These are phyloP conservation scores for Zalerion maritima DNA, from an alignment of 495 filamentous ascomycete genomes.

Conservation along the genomic window DNA sequence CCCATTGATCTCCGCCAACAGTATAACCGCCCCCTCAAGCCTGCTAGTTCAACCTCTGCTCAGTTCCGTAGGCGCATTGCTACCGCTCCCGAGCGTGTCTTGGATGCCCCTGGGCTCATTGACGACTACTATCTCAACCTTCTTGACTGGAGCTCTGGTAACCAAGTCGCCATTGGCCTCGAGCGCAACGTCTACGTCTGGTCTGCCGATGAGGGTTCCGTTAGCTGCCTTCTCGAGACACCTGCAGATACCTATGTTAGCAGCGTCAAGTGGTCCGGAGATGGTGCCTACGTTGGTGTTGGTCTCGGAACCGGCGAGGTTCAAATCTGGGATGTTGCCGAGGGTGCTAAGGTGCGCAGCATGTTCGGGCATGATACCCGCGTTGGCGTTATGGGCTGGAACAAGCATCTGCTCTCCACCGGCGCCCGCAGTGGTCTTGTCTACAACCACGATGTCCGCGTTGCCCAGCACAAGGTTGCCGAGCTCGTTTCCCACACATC, in stretches of 20 bases:
- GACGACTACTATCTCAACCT: slow-evolving; percentile 99
- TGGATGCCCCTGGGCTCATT: slow-evolving; percentile 91
- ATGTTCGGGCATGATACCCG: slow-evolving; percentile 97
- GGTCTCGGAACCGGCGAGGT: slow-evolving; percentile 91
- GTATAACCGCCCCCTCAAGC: slow-evolving; percentile 91
- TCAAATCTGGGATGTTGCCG: slow-evolving; percentile 98
- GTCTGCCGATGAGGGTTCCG: slow-evolving; percentile 89
- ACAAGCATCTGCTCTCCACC: slow-evolving; percentile 90
- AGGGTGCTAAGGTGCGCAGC: slow-evolving; percentile 85
- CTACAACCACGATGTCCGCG: slow-evolving; percentile 96
- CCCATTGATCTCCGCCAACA: slow-evolving; percentile 94
- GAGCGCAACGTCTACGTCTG: slow-evolving; percentile 96
- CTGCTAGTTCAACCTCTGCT: slow-evolving; percentile 52
- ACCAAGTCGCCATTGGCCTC: slow-evolving; percentile 95
- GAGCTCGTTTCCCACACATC: slow-evolving; percentile 93
- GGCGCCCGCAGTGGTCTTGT: slow-evolving; percentile 90
- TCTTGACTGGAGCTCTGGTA: slow-evolving; percentile 91
- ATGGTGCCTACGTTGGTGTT: slow-evolving; percentile 92
- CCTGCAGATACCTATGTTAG: slow-evolving; percentile 85
- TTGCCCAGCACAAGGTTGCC: slow-evolving; percentile 93
- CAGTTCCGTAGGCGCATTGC: slow-evolving; percentile 83
- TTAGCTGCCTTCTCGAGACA: slow-evolving; percentile 75
- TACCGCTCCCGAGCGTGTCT: slow-evolving; percentile 87
- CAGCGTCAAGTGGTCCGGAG: slow-evolving; percentile 96
- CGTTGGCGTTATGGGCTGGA: slow-evolving; percentile 97